phyloP scores from a whole-genome alignment of 225 moss, liverwort and hornwort genomes.

The Polytrichum commune region DNA sequence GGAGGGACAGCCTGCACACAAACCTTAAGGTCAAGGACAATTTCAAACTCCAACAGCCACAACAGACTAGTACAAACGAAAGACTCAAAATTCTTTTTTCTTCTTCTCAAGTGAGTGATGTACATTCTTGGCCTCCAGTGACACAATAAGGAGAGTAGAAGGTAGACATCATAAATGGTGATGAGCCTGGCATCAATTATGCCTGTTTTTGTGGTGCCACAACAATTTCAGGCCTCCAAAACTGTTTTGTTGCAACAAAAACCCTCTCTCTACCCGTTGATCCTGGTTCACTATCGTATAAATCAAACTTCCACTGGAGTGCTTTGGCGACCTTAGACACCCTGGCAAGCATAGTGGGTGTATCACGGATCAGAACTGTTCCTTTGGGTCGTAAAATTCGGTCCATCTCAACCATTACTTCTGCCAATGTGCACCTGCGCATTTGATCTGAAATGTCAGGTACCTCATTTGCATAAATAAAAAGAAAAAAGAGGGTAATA shows the following conservation, averaged over 20 bases:
- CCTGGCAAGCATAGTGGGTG: slow-evolving; percentile 45
- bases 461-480: neutral
- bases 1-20: too few species aligned
- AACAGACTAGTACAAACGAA: too few species aligned
- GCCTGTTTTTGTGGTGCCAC: slow-evolving; percentile 34
- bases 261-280: slow-evolving; percentile 42
- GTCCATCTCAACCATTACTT: slow-evolving; percentile 83
- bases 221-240: slow-evolving; percentile 42
- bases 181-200: slow-evolving; percentile 5
- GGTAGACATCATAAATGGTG: too few species aligned
- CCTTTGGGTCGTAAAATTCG: slow-evolving; percentile 78
- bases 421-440: slow-evolving; percentile 71
- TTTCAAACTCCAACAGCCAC: too few species aligned
- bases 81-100: too few species aligned
- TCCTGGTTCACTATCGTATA: slow-evolving; percentile 46
- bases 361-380: slow-evolving; percentile 50
- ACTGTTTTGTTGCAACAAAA: slow-evolving; percentile 51
- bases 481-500: too few species aligned
- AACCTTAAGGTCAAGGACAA: too few species aligned
- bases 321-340: slow-evolving; percentile 49
- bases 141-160: too few species aligned
- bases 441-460: neutral
- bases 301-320: slow-evolving; percentile 42
- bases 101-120: neutral
- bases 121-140: neutral